Evolutionary conservation across 805 yeast species (phyloP).

Genomic region (Yamadazyma sp.): DNA sequence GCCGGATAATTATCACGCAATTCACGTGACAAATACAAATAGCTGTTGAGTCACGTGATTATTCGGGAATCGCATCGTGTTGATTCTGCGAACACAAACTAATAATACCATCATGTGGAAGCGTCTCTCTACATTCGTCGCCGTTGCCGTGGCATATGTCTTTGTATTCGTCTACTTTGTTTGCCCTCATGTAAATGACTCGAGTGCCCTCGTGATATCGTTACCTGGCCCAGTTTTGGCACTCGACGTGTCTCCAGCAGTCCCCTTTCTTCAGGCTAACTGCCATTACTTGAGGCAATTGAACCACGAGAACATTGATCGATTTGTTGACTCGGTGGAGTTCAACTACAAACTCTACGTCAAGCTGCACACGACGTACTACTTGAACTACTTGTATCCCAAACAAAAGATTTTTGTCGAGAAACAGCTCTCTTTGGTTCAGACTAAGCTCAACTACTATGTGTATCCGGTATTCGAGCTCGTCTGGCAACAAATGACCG

Average conservation of each 20-base stretch:
- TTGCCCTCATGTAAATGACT: slow-evolving; percentile 5
- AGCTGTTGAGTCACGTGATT: too few species aligned
- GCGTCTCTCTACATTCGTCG: slow-evolving; percentile 1
- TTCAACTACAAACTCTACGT: slow-evolving; percentile 15
- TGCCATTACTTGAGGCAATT: slow-evolving; percentile 13
- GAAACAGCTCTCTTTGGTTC: not conserved
- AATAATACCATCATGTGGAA: slow-evolving; percentile 9
- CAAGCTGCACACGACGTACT: slow-evolving; percentile 9
- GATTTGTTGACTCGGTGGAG: slow-evolving; percentile 10
- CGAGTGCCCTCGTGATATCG: not conserved
- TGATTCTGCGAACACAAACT: slow-evolving; percentile 3
- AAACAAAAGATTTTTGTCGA: slow-evolving; percentile 10
- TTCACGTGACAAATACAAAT: slow-evolving; percentile 1
- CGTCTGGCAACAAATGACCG: not conserved
- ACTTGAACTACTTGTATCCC: slow-evolving; percentile 12
- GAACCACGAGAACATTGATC: slow-evolving; percentile 15
- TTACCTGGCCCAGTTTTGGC: not conserved
- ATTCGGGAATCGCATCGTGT: too few species aligned
- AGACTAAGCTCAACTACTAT: not conserved
- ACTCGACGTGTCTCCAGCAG: slow-evolving; percentile 5
- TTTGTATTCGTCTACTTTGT: slow-evolving; percentile 7
- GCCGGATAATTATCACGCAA: not conserved
- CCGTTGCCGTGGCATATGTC: slow-evolving; percentile 3
- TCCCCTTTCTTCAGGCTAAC: slow-evolving; percentile 7
- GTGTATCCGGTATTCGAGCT: slow-evolving; percentile 5